Evolutionary conservation across 2,329 filamentous ascomycete genomes (phyloP), one percentile per base, ranked within the genome.

Genomic region (Penicillium glabrum): DNA sequence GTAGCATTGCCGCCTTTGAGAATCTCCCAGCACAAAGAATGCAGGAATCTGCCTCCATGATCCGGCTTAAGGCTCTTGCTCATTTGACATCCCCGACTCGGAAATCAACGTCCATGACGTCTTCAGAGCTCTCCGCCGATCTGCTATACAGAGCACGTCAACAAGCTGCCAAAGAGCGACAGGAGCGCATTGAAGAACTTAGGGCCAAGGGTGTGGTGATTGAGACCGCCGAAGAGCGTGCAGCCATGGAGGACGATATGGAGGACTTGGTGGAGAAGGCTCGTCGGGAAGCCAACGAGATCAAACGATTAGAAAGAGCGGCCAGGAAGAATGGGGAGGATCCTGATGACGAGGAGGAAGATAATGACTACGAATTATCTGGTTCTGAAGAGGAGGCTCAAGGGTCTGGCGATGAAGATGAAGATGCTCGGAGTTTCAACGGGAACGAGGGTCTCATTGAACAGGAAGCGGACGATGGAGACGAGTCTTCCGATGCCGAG

Each of bases 241-340:
- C 93, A 69, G 85, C 86, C 33, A 89, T 96, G 70, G 86, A 91
- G 72, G 86, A 89, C 56, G 86, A 93, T 57, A 86, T 96, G 13
- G 95, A 98, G 65, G 89, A 97, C 67, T 83, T 98, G 58, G 85
- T 98, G 26, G 89, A 93, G 47, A 92, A 88, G 67, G 93, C 93
- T 21, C 83, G 92, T 56, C 82, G 86, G 59, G 91, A 98, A 70
- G 93, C 88, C 2, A 84, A 89, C 45, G 87, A 89, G 63, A 87
- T 98, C 49, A 89, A 88, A 74, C 86, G 89, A 66, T 81, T 86
- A 48, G 95, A 99, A 61, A 88, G 84, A 27, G 86, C 85, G 45
- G 86, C 86, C 0, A 93, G 90, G 76, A 86, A 86, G 68, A 82
- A 86, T 53, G 74, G 73, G 8, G 80, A 80, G 41, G 77, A 74